Base-by-base conservation (phyloP, 1,139 yeast species). In the Yamadazyma diospyri region DNA sequence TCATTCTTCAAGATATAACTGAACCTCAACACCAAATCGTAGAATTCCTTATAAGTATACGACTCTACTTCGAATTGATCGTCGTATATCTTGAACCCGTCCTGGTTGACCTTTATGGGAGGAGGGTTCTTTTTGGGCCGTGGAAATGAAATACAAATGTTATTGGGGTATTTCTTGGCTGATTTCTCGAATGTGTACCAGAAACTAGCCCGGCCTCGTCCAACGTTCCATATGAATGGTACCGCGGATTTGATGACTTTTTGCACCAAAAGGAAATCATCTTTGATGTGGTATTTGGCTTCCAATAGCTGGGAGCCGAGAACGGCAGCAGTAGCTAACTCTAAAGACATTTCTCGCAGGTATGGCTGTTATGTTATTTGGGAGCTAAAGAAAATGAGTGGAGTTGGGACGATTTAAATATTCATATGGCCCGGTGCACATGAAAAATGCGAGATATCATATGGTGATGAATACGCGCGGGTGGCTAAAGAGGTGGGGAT, bases 11-110 rank as follows among this genome's bases (percentile, higher is more conserved):
- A 63, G 28, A 87, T 72, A 45, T 75, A 69, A 6, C 94, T 80
- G 44, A 85, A 64, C 40, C 81, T 61, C 44, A 85, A 67, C 5
- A 83, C 73, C 47, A 76, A 71, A 35, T 75, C 78, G 50, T 83
- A 80, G 33, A 85, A 56, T 57, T 88, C 80, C 36, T 61, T 55
- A 57, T 83, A 89, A 0, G 95, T 82, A 53, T 67, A 82, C 15
- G 58, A 53, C 48, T 86, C 89, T 30, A 85, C 46, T 6, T 57
- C 55, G 51, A 81, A 88, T 35, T 69, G 72, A 23, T 64, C 67
- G 43, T 81, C 88, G 39, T 60, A 65, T 26, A 55, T 50, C 34
- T 59, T 57, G 43, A 38, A 53, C 2, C 73, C 74, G 3, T 64
- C 43, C 3, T 38, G 47, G 36, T 64, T 69, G 4, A 42, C 27